Evolutionary conservation across 179 eudicot genomes (phyloP), one percentile per base, ranked within the genome.

Genomic region (Vitellaria paradoxa): DNA sequence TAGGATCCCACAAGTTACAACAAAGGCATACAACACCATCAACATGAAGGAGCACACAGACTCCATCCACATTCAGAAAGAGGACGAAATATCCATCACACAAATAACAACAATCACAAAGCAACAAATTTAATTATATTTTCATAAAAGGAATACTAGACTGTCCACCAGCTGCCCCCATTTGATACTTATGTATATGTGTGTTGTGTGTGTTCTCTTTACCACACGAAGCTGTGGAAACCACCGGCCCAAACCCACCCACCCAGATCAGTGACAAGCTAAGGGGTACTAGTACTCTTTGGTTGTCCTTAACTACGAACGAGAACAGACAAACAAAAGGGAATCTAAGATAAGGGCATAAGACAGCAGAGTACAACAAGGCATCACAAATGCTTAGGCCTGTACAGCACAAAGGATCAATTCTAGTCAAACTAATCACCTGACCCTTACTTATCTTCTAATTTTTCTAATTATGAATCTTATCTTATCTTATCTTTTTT

Each of bases 331-430:
- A 75, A 78, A 82, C 71, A 65, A 82, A 78, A 72, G 68, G 8
- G 81, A 76, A 82, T 75, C 79, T 68, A 75, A 75, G 30, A 8
- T 56, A 20, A 74, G n/a, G 63, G 18, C 67, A 78, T 3, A 26
- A 67, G 60, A 56, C 45, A 70, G 49, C 56, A n/a, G 64, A 70
- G 21, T 52, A 75, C 76, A 64, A 75, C 72, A 63, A 52, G 75
- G 55, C 71, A 75, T 75, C 61, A 76, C 68, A 63, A 59, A 62
- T 42, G 55, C 76, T 65, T 17, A 62, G 74, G 75, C 81, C 81
- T 84, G 82, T 79, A 84, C 87, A 84, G 59, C 62, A 61, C 75
- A 73, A 66, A 73, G 47, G 65, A 77, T 53, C 60, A 76, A 73
- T n/a, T 72, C 71, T 61, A 72, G 78, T 69, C 52, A 74, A 86